Conservation (phyloP, 179 eudicot genomes). For the Nepenthes alata region DNA sequence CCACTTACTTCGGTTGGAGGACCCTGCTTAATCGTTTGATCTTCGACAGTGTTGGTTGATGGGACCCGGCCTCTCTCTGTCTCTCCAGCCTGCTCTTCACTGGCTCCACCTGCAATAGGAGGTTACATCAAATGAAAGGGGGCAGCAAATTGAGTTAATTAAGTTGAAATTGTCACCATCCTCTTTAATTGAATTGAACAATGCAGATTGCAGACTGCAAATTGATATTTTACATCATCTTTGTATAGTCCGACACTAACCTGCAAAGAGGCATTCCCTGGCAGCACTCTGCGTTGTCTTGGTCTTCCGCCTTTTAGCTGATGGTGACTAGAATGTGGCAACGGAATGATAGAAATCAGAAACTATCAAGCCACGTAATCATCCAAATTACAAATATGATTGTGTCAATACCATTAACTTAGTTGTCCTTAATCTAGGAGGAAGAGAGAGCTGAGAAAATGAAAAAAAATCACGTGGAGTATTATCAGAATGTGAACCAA, state of each 20-base stretch:
- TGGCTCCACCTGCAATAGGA: no score
- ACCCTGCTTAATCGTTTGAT: not conserved
- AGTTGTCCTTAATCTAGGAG: no score
- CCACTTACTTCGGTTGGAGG: constrained; percentile 2
- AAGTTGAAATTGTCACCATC: not conserved
- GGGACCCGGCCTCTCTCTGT: not conserved
- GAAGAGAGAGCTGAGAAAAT: no score
- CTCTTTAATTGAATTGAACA: not conserved
- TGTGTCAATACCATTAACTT: no score
- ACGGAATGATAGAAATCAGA: not conserved
- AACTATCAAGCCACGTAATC: no score
- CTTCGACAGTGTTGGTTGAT: not conserved
- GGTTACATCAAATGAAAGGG: no score
- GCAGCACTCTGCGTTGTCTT: constrained; percentile 3
- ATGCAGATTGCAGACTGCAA: not conserved
- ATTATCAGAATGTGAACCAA: no score
- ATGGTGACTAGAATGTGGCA: constrained; percentile 18
- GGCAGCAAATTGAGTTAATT: not conserved
- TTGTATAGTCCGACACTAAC: constrained; percentile 1
- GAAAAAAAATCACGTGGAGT: no score
- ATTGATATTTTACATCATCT: not conserved
- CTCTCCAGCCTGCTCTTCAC: not conserved
- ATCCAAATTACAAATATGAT: no score
- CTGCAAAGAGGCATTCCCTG: constrained; percentile 11
- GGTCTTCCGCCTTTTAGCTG: constrained; percentile 12